Conservation (phyloP, 169 alveolate species). For the Plasmodium yoelii region DNA sequence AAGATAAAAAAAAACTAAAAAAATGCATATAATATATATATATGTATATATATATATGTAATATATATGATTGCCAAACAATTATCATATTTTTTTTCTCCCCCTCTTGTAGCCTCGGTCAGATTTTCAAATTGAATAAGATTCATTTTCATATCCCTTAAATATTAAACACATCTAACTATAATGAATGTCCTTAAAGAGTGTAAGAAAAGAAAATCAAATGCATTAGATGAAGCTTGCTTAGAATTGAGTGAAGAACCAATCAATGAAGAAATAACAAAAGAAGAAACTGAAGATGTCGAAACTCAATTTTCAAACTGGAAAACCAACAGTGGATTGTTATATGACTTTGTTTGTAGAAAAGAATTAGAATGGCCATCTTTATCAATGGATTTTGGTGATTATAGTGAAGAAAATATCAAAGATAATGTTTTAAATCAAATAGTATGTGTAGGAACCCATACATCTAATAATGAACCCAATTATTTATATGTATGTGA, state of each 20-base stretch:
- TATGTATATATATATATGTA: too few species aligned
- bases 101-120: too few species aligned
- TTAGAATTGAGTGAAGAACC: constrained; percentile 50
- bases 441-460: constrained; percentile 68
- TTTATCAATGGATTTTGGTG: constrained; percentile 58
- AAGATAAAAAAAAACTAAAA: too few species aligned
- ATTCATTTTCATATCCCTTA: too few species aligned
- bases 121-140: too few species aligned
- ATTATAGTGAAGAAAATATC: constrained; percentile 19
- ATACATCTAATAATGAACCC: constrained; percentile 66
- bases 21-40: too few species aligned
- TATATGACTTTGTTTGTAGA: constrained; percentile 59
- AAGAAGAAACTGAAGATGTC: constrained; percentile 40
- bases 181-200: constrained; percentile 4
- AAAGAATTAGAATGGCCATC: constrained; percentile 71
- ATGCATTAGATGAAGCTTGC: constrained; percentile 63
- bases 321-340: constrained; percentile 57
- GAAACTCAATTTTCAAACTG: constrained; percentile 40
- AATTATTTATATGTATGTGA: constrained; percentile 57
- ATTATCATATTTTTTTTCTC: too few species aligned
- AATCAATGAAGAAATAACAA: constrained; percentile 3
- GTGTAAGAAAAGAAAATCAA: constrained; percentile 52
- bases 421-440: constrained; percentile 49
- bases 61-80: too few species aligned
- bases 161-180: too few species aligned